Base-by-base conservation (phyloP, 2,329 filamentous ascomycete species). In the Fusarium secorum region DNA sequence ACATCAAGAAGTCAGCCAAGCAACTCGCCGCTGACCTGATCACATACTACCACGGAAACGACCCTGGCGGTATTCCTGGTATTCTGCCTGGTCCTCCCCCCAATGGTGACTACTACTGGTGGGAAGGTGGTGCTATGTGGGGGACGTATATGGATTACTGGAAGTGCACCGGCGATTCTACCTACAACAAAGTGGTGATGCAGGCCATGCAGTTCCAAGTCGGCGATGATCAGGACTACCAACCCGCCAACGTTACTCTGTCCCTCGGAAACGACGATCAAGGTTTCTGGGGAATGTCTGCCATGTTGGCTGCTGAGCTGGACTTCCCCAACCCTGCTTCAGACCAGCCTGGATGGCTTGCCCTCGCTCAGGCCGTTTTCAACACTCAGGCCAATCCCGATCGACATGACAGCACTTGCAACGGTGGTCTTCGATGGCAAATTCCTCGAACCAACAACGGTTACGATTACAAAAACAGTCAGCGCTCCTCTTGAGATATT, bases 381-480 rank as follows among this genome's bases (percentile, higher is more conserved):
- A 89, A 90, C 73, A 85, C 85, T 3, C 82, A 85, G 55, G 87
- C 85, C 5, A 78, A 76, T 24, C 80, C 83, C 4, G 85, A 88
- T 48, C 91, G 91, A 82, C 89, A 93, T 75, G 84, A 84, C 13
- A 79, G 82, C 1, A 80, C 79, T 1, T 85, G 84, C 22, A 89
- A 88, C 64, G 86, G 85, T 46, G 93, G 92, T 24, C 79, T 95
- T 68, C 86, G 91, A 73, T 94, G 91, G 91, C 93, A 95, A 82
- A 92, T 95, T 66, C 93, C 90, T 71, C 83, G 87, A 10, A 89
- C 91, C 73, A 94, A 95, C 78, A 86, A 85, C 48, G 93, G 93
- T 36, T 95, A 93, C 79, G 85, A 90, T 76, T 94, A 95, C 84
- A 96, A 90, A 79, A 90, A 90, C 79, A 83, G 82, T 83, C 62